Base-by-base conservation (phyloP, 148 eudicot genomes). In the Spergularia marina region DNA sequence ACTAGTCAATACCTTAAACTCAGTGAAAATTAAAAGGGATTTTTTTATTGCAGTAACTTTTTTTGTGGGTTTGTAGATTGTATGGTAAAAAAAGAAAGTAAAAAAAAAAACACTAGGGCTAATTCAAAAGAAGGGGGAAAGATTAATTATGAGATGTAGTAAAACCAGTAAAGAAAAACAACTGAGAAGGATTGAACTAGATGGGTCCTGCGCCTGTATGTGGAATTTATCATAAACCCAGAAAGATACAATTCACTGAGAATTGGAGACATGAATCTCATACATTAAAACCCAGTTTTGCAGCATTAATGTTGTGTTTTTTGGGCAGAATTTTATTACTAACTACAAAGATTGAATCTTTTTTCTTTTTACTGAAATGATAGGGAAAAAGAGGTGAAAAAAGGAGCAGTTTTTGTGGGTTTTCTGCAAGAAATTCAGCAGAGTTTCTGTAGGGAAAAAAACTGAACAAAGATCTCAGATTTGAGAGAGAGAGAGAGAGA, bases 131-230 rank as follows among this genome's bases (percentile, higher is more conserved):
- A 30, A 40, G 54, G 25, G 2, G 13, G 11, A 41, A 10, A 25
- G 23, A 10, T 25, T 65, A 71, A 81, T 83, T 83, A 92, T 87
- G 97, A 92, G 76, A 92, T 86, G 83, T 63, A 90, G 79, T 92
- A 92, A 61, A 92, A 86, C 95, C 95, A 92, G 90, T 92, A 89
- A 78, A 93, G 98, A 82, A 93, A 93, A 70, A 92, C 96, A 69
- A 92, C 98, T 5, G 98, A 92, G 87, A 92, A 90, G 23, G 98
- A 92, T 86, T 93, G 98, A 85, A 90, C 98, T 53, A 93, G 82
- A 76, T 93, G 98, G 77, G 98, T 90, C 85, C 96, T 86, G 80
- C 93, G 93, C 85, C 87, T 77, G 53, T 89, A 89, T 41, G 96
- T 85, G 73, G 98, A 92, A 86, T 88, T 93, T 66, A 93, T 93